These are phyloP conservation scores for Sporothrix luriei DNA, from an alignment of 2,329 filamentous ascomycete genomes.

Conservation along the genomic window DNA sequence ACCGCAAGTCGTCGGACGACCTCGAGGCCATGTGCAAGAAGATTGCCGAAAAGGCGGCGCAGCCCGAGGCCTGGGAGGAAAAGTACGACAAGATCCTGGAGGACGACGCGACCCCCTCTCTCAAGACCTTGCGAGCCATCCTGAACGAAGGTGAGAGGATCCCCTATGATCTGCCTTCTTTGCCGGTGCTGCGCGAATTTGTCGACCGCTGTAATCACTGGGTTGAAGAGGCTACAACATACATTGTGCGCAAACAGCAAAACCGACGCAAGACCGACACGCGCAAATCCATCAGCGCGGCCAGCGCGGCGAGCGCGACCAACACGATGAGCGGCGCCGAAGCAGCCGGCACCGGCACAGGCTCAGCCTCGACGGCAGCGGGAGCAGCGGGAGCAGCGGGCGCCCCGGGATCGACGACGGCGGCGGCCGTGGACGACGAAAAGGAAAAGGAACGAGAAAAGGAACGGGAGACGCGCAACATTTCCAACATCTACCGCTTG, in stretches of 20 bases:
- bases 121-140: conserved; percentile 82
- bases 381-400: conserved; percentile 78
- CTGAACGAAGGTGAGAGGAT: conserved; percentile 95
- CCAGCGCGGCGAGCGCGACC: no score
- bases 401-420: conserved; percentile 48
- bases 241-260: conserved; percentile 95
- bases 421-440: conserved; percentile 34
- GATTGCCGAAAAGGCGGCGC: conserved; percentile 80
- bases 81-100: conserved; percentile 85
- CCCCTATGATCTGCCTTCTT: conserved; percentile 80
- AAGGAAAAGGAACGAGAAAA: conserved; percentile 66
- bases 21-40: conserved; percentile 70
- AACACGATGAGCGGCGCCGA: no score
- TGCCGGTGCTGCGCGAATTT: conserved; percentile 80
- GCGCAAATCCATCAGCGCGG: conserved; percentile 64
- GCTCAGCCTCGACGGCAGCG: conserved; percentile 58
- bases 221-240: conserved; percentile 95
- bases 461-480: conserved; percentile 83
- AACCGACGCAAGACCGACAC: conserved; percentile 94
- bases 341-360: conserved; percentile 11
- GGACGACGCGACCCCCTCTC: conserved; percentile 78
- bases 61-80: conserved; percentile 86
- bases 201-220: conserved; percentile 97
- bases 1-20: conserved; percentile 73
- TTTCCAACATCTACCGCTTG: conserved; percentile 84